Evolutionary conservation across 2,329 filamentous ascomycete species (phyloP).

Genomic region (Stagonosporopsis rhizophila): DNA sequence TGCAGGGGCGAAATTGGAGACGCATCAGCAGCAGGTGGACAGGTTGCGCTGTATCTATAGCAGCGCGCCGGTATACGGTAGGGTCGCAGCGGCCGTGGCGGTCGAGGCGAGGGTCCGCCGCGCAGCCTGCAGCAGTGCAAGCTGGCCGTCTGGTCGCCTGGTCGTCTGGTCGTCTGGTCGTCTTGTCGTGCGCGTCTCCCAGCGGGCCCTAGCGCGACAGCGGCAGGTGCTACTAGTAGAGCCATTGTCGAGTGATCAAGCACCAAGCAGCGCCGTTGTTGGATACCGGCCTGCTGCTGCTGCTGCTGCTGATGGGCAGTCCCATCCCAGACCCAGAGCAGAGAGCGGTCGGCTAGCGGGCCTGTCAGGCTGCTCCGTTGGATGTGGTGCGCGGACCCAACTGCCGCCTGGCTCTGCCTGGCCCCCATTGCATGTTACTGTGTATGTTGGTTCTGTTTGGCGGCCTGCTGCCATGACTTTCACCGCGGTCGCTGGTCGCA

Average conservation of each 20-base stretch:
- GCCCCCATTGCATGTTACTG: background rate
- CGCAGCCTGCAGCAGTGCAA: background rate
- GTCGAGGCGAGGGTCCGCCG: slow-evolving; percentile 3
- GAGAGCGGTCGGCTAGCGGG: background rate
- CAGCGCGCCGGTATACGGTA: slow-evolving; percentile 17
- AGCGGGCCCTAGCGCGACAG: too few species aligned
- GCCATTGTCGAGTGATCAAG: background rate
- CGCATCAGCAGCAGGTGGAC: slow-evolving; percentile 23
- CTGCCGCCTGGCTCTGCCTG: background rate
- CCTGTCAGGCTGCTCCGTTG: background rate
- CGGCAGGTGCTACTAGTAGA: background rate
- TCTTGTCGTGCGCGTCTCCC: too few species aligned
- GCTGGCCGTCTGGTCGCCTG: too few species aligned
- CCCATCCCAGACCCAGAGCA: too few species aligned
- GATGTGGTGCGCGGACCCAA: background rate
- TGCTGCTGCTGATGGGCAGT: background rate
- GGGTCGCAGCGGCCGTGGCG: too few species aligned
- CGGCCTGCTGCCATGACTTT: background rate
- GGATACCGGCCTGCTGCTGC: background rate
- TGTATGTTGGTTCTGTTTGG: too few species aligned
- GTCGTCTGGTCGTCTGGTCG: too few species aligned
- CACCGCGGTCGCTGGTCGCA: background rate
- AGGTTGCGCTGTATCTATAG: slow-evolving; percentile 23
- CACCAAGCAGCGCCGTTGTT: background rate
- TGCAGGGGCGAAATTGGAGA: slow-evolving; percentile 39